Evolutionary conservation across 2,329 filamentous ascomycete genomes (phyloP).

Genomic region (Apiospora pterosperma): DNA sequence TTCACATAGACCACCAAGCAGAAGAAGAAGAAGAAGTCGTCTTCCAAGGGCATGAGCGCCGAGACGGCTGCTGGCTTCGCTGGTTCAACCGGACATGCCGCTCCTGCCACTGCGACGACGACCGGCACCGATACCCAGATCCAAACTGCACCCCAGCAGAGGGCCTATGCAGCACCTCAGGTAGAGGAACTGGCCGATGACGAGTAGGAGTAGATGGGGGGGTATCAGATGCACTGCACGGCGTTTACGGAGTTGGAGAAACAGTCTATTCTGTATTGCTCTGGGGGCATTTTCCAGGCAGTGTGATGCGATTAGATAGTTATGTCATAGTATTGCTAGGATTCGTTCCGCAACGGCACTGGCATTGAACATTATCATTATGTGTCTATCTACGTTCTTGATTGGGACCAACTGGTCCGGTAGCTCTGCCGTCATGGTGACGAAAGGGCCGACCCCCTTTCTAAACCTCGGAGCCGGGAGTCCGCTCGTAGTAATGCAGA

Average conservation of each 20-base stretch:
- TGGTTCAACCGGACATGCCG: constrained; percentile 49
- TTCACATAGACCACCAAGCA: constrained; percentile 30
- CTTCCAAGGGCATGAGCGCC: constrained; percentile 34
- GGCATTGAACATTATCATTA: constrained; percentile 3
- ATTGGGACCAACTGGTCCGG: neutral
- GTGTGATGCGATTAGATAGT: neutral
- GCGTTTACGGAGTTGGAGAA: neutral
- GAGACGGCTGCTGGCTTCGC: constrained; percentile 40
- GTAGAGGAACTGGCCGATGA: constrained; percentile 52
- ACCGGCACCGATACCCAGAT: constrained; percentile 55
- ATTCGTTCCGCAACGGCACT: neutral
- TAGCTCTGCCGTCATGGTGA: neutral
- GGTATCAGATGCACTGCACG: neutral
- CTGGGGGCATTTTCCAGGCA: neutral
- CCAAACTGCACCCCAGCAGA: constrained; percentile 31
- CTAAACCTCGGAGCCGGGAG: constrained; percentile 31
- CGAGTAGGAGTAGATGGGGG: constrained; percentile 28
- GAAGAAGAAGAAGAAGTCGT: constrained; percentile 60
- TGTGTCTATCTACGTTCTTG: neutral
- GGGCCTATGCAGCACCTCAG: constrained; percentile 45
- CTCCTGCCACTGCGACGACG: constrained; percentile 51
- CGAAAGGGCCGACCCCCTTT: no score
- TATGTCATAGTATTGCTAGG: neutral
- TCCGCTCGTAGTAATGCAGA: constrained; percentile 52
- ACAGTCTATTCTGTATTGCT: neutral